Conservation (phyloP, 768 basidiomycete species). For the Leccinum rimulosum region DNA sequence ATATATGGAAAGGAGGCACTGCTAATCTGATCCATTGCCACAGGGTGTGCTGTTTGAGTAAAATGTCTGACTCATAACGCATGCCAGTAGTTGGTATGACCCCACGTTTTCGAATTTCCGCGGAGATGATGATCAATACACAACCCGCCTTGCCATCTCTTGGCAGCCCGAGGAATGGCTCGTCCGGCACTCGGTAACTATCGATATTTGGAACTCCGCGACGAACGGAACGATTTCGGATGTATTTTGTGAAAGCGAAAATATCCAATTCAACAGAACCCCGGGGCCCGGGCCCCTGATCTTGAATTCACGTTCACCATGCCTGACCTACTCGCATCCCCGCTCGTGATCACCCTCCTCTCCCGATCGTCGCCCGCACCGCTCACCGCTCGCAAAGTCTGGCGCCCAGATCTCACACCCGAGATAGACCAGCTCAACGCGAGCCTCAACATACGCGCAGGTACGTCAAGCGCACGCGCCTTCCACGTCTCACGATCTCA, state of each 20-base stretch:
- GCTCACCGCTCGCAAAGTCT: conserved; percentile 14
- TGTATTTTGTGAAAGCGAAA: neutral
- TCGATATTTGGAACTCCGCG: neutral
- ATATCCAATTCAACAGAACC: neutral
- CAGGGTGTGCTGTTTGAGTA: neutral
- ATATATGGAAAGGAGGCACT: neutral
- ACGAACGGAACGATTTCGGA: neutral
- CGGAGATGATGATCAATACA: too few species aligned
- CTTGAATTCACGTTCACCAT: neutral
- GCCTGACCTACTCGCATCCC: conserved; percentile 10
- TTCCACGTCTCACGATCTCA: neutral
- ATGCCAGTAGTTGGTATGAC: too few species aligned
- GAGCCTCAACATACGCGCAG: conserved; percentile 12
- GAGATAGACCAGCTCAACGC: conserved; percentile 19
- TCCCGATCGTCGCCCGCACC: conserved; percentile 12
- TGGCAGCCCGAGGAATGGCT: too few species aligned
- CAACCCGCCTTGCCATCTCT: too few species aligned
- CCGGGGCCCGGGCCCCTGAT: neutral
- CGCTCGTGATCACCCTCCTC: conserved; percentile 16
- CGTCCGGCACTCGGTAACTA: too few species aligned
- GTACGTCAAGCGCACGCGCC: conserved; percentile 1
- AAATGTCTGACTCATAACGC: neutral
- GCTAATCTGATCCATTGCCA: neutral
- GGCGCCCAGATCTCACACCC: conserved; percentile 15
- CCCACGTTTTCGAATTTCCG: too few species aligned